Conservation (phyloP, 148 eudicot genomes). For the Oxyria digyna region DNA sequence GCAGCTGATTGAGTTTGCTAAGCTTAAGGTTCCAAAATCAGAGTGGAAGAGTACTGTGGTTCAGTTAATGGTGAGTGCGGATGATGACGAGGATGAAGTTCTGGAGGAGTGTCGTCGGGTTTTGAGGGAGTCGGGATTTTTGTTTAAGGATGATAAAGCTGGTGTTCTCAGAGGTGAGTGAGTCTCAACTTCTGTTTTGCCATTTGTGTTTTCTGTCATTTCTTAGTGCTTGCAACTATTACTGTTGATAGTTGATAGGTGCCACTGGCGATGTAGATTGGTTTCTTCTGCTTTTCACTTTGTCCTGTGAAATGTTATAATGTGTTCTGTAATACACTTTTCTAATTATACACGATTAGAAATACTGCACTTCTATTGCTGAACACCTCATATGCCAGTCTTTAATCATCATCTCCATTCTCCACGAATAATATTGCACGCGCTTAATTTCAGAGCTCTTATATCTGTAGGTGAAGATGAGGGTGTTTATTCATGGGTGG, state of each 20-base stretch:
- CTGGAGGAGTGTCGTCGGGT: slow-evolving; percentile 26
- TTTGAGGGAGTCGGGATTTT: slow-evolving; percentile 30
- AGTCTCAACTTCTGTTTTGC: neutral
- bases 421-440: neutral
- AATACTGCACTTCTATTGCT: neutral
- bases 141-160: slow-evolving; percentile 28
- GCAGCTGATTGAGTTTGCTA: slow-evolving; percentile 29
- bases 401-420: neutral
- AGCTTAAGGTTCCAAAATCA: slow-evolving; percentile 17
- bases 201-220: neutral
- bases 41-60: slow-evolving; percentile 30
- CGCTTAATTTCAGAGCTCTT: neutral
- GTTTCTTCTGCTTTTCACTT: neutral
- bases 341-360: neutral
- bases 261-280: neutral
- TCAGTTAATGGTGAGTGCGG: slow-evolving; percentile 21
- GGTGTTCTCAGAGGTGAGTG: slow-evolving; percentile 22
- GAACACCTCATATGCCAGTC: neutral
- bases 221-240: neutral
- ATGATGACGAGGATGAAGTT: slow-evolving; percentile 3
- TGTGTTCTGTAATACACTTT: neutral
- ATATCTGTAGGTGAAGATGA: slow-evolving; percentile 25
- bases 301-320: neutral
- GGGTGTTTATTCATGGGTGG: slow-evolving; percentile 40
- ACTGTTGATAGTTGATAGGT: neutral